phyloP scores from a whole-genome alignment of 1,284 basidiomycete species.

The Trametes versicolor region DNA sequence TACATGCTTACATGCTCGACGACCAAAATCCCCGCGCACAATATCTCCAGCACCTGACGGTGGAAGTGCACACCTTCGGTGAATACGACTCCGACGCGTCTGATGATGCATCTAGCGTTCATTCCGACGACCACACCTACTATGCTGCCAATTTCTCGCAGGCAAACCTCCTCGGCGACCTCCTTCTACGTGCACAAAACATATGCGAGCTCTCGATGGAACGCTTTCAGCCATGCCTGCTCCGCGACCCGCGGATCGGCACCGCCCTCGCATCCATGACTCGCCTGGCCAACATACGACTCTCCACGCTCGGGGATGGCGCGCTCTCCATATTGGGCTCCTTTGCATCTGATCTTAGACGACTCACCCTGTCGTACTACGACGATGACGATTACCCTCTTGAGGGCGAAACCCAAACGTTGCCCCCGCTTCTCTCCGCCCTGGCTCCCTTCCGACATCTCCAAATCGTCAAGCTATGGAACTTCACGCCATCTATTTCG shows the following conservation, averaged over 20 bases:
- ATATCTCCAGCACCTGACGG: constrained; percentile 6
- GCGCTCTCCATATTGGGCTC: constrained; percentile 1
- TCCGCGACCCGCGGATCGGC: constrained; percentile 7
- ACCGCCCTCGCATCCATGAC: constrained; percentile 6
- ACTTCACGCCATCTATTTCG: constrained; percentile 14
- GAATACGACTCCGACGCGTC: constrained; percentile 9
- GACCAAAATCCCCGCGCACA: constrained; percentile 1
- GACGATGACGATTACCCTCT: constrained; percentile 10
- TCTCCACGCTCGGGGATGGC: constrained; percentile 17
- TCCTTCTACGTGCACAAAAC: constrained; percentile 8
- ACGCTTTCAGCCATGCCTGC: constrained; percentile 1
- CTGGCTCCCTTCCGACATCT: constrained; percentile 16
- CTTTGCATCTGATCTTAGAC: neutral
- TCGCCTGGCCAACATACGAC: neutral
- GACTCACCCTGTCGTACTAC: constrained; percentile 15
- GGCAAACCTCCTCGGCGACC: constrained; percentile 12
- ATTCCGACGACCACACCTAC: neutral
- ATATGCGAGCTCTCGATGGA: constrained; percentile 12
- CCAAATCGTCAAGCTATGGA: constrained; percentile 14
- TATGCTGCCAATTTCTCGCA: constrained; percentile 8
- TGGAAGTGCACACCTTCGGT: constrained; percentile 14
- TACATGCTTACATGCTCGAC: constrained; percentile 6
- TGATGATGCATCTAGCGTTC: constrained; percentile 4
- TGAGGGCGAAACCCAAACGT: constrained; percentile 4
- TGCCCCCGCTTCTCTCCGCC: constrained; percentile 9